Evolutionary conservation across 2,329 filamentous ascomycete genomes (phyloP).

Genomic region (Falciphora oryzae): DNA sequence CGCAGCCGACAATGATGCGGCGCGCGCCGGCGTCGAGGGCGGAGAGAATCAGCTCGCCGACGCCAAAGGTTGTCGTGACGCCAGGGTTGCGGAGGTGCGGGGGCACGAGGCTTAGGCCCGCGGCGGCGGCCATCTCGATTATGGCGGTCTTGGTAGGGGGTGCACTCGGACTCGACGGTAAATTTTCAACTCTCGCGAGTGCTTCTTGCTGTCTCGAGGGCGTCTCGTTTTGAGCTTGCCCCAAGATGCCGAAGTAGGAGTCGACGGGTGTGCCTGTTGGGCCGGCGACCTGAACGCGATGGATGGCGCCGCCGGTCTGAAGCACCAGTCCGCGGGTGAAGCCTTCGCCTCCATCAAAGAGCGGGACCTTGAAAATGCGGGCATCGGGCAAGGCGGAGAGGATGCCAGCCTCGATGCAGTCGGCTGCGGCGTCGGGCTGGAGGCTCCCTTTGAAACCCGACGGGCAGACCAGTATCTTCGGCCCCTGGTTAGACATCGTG

Average conservation of each 20-base stretch:
- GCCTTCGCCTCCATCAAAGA: constrained; percentile 48
- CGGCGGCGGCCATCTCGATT: constrained; percentile 48
- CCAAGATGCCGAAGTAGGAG: constrained; percentile 39
- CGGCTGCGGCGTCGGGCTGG: constrained; percentile 39
- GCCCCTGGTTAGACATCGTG: background rate
- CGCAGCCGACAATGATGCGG: constrained; percentile 44
- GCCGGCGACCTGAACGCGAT: constrained; percentile 33
- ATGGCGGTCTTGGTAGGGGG: constrained; percentile 32
- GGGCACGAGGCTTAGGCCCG: constrained; percentile 44
- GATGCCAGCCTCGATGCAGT: constrained; percentile 44
- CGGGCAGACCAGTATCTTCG: constrained; percentile 39
- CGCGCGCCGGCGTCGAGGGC: constrained; percentile 39
- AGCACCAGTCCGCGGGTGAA: constrained; percentile 41
- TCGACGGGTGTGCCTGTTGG: constrained; percentile 34
- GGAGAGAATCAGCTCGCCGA: constrained; percentile 41
- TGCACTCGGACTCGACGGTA: background rate
- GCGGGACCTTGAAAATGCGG: constrained; percentile 39
- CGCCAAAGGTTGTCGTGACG: constrained; percentile 43
- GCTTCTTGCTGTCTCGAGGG: background rate
- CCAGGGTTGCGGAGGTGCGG: constrained; percentile 37
- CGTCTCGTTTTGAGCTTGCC: background rate
- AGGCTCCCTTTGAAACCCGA: constrained; percentile 51
- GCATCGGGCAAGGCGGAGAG: constrained; percentile 36
- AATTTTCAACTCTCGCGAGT: too few relatives aligned
- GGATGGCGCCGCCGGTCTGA: constrained; percentile 34